Evolutionary conservation across 257 asterid genomes (phyloP).

Genomic region (Ligustrum vulgare): DNA sequence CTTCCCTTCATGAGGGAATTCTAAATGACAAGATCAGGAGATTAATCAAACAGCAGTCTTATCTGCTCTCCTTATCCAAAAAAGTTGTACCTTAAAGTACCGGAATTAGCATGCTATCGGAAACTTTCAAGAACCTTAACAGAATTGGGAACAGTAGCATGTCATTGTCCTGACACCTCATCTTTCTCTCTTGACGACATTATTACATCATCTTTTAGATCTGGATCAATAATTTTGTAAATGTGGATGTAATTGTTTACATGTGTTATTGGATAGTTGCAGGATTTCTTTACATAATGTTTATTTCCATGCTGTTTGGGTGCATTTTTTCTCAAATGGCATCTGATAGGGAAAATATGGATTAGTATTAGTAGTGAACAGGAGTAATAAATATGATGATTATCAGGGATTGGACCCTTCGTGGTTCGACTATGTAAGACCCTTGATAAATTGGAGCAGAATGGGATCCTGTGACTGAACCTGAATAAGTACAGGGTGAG

Average conservation of each 20-base stretch:
- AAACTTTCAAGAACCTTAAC: neutral
- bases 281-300: neutral
- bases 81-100: neutral
- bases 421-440: neutral
- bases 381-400: conserved; percentile 8
- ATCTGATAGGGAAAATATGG: neutral
- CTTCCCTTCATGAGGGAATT: neutral
- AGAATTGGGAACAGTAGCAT: neutral
- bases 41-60: neutral
- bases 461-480: neutral
- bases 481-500: neutral
- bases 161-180: neutral
- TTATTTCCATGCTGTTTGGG: neutral
- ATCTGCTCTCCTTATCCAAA: neutral
- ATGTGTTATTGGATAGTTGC: neutral
- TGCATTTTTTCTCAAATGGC: neutral
- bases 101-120: neutral
- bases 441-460: neutral
- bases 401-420: neutral
- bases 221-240: neutral
- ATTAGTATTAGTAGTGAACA: neutral
- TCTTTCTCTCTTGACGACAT: neutral
- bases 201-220: neutral
- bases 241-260: neutral
- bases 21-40: neutral